These are phyloP conservation scores for Centrapalus pauciflorus DNA, from an alignment of 129 eudicot genomes.

Conservation along the genomic window DNA sequence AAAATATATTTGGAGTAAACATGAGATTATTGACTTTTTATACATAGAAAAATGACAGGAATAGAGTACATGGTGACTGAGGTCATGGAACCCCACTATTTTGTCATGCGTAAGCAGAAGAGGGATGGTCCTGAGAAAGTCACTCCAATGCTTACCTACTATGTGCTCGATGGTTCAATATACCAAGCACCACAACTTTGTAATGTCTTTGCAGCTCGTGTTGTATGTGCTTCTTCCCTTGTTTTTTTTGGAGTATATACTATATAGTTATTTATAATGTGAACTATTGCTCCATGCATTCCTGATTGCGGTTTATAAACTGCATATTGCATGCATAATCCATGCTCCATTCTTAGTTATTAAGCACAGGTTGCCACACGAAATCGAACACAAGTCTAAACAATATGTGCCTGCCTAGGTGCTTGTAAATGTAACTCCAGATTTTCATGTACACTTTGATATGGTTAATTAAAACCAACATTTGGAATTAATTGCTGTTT, in stretches of 20 bases:
- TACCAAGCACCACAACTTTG: conserved; percentile 98
- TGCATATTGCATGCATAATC: too few relatives aligned
- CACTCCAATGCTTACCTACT: conserved; percentile 86
- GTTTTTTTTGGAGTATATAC: background rate
- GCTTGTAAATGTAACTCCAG: too few relatives aligned
- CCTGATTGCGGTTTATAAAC: too few relatives aligned
- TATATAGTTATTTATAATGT: too few relatives aligned
- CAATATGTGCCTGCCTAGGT: too few relatives aligned
- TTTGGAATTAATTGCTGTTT: too few relatives aligned
- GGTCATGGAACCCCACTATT: conserved; percentile 83
- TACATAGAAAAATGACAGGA: conserved; percentile 80
- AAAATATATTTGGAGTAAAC: background rate
- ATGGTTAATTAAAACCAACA: too few relatives aligned
- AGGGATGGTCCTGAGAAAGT: conserved; percentile 83
- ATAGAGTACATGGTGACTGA: conserved; percentile 64
- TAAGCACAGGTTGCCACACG: too few relatives aligned
- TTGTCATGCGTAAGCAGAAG: conserved; percentile 78
- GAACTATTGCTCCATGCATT: too few relatives aligned
- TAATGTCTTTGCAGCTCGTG: conserved; percentile 90
- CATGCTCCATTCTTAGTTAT: too few relatives aligned
- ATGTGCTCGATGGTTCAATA: conserved; percentile 89
- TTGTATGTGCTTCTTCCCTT: conserved; percentile 47
- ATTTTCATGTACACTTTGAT: too few relatives aligned
- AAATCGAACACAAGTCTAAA: too few relatives aligned
- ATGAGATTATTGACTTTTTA: conserved; percentile 1